Evolutionary conservation across 2,329 filamentous ascomycete species (phyloP), one percentile per base, ranked within the genome.

Genomic region (Fusarium illudens): DNA sequence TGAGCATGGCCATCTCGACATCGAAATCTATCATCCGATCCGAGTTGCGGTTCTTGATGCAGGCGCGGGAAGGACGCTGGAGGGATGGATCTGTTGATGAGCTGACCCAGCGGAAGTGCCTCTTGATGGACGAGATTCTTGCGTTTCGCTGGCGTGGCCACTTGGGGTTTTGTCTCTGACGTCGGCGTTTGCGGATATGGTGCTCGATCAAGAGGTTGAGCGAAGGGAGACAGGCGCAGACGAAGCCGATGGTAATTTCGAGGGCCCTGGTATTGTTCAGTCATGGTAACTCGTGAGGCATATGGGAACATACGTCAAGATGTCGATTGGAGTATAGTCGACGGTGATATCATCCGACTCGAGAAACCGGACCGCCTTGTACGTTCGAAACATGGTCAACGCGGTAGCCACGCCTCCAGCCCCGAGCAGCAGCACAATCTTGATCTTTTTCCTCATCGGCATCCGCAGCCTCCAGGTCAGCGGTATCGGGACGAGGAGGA

Each of bases 1-100:
- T 67, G 20, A 71, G 60, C 68, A 71, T 71, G 52, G 68, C 68
- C 44, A 71, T 36, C 46, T 71, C 68, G 9, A 70, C 68, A 10
- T 71, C 65, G 17, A 71, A 37, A 6, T 71, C 64, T 15, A 65
- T 70, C 64, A 58, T 65, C 12, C 57, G 51, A 7, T 53, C 48
- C 3, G 36, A 49, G 13, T 54, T n/a, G 6, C 22, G 42, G 13
- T 44, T 33, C 5, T 64, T 53, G 7, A 19, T 4, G 15, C 27
- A 25, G 12, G 52, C 49, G 8, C 17, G 20, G 17, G 66, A 46
- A 7, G 30, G 50, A 20, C 46, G 62, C 3, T 44, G 42, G 4
- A 49, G 36, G 6, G 63, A 57, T 22, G 56, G 53, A 12, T 54
- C 30, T 17, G 65, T 68, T 4, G 58, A 50, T 2, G 66, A 68